These are phyloP conservation scores for Phytophthora citricola DNA, from an alignment of 352 stramenopile species.

Conservation along the genomic window DNA sequence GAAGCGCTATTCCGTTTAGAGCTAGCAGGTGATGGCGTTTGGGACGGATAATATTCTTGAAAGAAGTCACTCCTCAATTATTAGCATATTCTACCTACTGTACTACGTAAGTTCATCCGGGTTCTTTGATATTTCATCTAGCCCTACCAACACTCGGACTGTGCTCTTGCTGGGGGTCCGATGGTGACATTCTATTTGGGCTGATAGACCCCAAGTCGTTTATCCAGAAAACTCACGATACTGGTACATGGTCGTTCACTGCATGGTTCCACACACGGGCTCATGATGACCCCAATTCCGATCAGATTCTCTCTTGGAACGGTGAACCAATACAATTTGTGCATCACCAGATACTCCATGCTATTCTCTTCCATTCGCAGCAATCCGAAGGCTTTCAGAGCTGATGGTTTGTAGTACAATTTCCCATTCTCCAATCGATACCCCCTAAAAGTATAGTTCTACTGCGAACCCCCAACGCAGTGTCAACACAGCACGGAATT, in stretches of 20 bases:
- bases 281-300: slow-evolving; percentile 14
- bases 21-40: too few relatives aligned
- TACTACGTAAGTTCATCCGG: slow-evolving; percentile 2
- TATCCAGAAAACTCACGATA: slow-evolving; percentile 20
- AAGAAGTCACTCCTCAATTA: too few relatives aligned
- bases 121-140: slow-evolving; percentile 10
- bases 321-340: slow-evolving; percentile 23
- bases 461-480: slow-evolving; percentile 13
- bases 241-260: slow-evolving; percentile 15
- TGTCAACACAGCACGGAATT: slow-evolving; percentile 24
- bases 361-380: slow-evolving; percentile 27
- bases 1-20: too few relatives aligned
- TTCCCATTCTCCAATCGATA: slow-evolving; percentile 19
- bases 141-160: not conserved
- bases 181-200: not conserved
- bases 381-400: slow-evolving; percentile 21
- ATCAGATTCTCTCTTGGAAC: slow-evolving; percentile 17
- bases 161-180: not conserved
- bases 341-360: slow-evolving; percentile 13
- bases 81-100: too few relatives aligned
- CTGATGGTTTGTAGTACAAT: slow-evolving; percentile 15
- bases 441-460: slow-evolving; percentile 19
- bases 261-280: slow-evolving; percentile 14
- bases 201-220: slow-evolving; percentile 7
- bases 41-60: too few relatives aligned